Evolutionary conservation across 2,329 filamentous ascomycete genomes (phyloP).

Genomic region (Pestalotiopsis sp.): DNA sequence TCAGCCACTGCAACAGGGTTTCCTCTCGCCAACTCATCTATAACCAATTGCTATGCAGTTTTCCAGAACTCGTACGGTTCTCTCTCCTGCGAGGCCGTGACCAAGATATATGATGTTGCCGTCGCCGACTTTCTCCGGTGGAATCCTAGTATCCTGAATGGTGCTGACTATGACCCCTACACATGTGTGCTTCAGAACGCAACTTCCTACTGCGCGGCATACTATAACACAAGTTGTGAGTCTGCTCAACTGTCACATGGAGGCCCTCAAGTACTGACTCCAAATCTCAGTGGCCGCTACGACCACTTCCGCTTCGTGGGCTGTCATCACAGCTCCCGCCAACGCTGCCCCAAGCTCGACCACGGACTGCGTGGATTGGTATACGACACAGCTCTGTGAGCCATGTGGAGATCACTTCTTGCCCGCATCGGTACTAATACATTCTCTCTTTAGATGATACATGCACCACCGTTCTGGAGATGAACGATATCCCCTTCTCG

Average conservation of each 20-base stretch:
- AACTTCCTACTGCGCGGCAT: not conserved
- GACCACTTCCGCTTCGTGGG: not conserved
- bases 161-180: not conserved
- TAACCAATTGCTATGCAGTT: not conserved
- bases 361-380: not conserved
- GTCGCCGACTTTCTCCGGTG: constrained; percentile 2
- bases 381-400: not conserved
- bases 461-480: not conserved
- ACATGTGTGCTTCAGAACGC: not conserved
- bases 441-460: not conserved
- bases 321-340: not conserved
- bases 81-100: constrained; percentile 16
- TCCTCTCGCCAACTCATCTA: not conserved
- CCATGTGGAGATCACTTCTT: not conserved
- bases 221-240: not conserved
- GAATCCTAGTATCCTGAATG: not conserved
- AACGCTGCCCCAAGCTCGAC: not conserved
- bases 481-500: not conserved
- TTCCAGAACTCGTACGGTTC: not conserved
- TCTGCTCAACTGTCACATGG: not conserved
- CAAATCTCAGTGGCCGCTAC: not conserved
- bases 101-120: not conserved
- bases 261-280: not conserved
- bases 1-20: constrained; percentile 14
- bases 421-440: not conserved